Evolutionary conservation across 2,329 filamentous ascomycete species (phyloP), one percentile per base, ranked within the genome.

Genomic region (Fusarium abutilonis): DNA sequence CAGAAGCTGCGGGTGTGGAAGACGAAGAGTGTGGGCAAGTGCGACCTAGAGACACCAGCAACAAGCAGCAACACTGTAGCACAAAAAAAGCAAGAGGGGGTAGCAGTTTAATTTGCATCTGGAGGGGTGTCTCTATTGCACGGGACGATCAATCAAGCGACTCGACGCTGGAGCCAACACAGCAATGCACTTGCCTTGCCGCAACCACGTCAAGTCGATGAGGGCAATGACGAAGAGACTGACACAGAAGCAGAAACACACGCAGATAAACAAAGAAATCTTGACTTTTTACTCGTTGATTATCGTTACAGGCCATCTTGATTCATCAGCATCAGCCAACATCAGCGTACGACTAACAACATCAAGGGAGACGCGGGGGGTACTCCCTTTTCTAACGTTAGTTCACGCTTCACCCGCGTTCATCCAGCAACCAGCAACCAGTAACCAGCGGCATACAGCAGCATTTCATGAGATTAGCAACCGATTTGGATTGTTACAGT

Each of bases 91-190:
- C 63, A 64, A 66, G 63, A 56, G 53, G 47, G 48, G 50, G 19
- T 19, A 4, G 19, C 17, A 49, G 38, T 39, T 21, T 34, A n/a
- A 44, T 40, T 36, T 9, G 15, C n/a, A 35, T 15, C 17, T 21
- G 31, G 48, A 46, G 46, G 62, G 56, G 58, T 64, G 62, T 29
- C 7, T 34, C 34, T 59, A 66, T 34, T 21, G 41, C 36, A 46
- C 61, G 51, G 60, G 61, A 53, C 51, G 51, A 53, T 52, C 60
- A 64, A 56, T 61, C 45, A 64, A 64, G 60, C 60, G 60, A 62
- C 59, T 63, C 61, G 50, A 64, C 51, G 61, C 56, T 64, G 61
- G 60, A 64, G 61, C 61, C 61, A 64, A 52, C 61, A 50, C 56
- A 64, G 61, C 61, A 64, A 60, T 60, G 48, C 36, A 60, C 54